phyloP scores from a whole-genome alignment of 2,329 filamentous ascomycete species.

The Exserohilum rostratum region DNA sequence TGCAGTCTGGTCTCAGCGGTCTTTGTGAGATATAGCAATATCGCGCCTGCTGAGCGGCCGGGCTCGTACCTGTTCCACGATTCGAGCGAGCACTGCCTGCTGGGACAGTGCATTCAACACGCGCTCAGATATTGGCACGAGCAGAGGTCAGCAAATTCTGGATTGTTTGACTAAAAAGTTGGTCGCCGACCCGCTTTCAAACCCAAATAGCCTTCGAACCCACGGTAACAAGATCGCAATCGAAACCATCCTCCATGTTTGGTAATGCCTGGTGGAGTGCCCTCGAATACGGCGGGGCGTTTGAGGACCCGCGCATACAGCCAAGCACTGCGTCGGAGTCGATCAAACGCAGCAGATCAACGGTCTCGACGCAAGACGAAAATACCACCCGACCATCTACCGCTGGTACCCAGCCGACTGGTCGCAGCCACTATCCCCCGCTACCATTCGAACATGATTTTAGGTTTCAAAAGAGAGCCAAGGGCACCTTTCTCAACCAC shows the following conservation, averaged over 20 bases:
- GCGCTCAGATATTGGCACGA: constrained; percentile 5
- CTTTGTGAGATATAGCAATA: constrained; percentile 29
- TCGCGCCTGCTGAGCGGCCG: constrained; percentile 30
- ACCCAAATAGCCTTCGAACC: constrained; percentile 17
- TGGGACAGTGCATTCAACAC: not conserved
- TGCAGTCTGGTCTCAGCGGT: constrained; percentile 25
- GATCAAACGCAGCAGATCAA: constrained; percentile 30
- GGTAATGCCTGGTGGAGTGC: constrained; percentile 43
- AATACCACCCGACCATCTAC: constrained; percentile 21
- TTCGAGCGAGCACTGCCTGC: constrained; percentile 10
- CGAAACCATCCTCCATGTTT: constrained; percentile 40
- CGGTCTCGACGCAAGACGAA: constrained; percentile 25
- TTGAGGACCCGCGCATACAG: constrained; percentile 22
- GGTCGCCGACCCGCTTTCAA: constrained; percentile 13
- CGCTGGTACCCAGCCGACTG: constrained; percentile 20
- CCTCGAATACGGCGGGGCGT: constrained; percentile 38
- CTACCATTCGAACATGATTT: constrained; percentile 29
- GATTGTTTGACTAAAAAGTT: constrained; percentile 18
- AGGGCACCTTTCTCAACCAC: constrained; percentile 44
- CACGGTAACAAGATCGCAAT: constrained; percentile 26
- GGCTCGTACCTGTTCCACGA: constrained; percentile 14
- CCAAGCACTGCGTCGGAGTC: constrained; percentile 24
- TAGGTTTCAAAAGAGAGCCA: constrained; percentile 30
- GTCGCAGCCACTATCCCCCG: constrained; percentile 13
- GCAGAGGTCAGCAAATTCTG: constrained; percentile 7